Evolutionary conservation across 176 grass and related monocot species (phyloP).

Genomic region (Metroxylon sagu): DNA sequence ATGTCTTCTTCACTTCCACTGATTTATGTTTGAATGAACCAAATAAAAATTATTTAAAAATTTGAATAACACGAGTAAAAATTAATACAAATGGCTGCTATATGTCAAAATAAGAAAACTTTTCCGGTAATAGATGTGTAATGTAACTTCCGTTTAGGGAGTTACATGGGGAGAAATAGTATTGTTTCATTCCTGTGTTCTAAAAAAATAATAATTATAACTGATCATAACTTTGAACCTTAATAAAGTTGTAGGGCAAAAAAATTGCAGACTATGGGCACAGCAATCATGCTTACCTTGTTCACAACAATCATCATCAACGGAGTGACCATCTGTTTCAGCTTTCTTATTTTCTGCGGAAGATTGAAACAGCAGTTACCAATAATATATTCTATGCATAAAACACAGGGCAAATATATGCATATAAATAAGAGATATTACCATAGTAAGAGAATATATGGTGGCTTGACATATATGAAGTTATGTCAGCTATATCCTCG

Average conservation of each 20-base stretch:
- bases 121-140: too few species aligned
- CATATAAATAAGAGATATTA: conserved; percentile 28
- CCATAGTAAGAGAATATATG: conserved; percentile 80
- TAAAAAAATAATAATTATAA: too few species aligned
- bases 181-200: too few species aligned
- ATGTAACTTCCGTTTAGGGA: too few species aligned
- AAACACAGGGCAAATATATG: conserved; percentile 1
- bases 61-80: too few species aligned
- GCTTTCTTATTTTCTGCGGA: conserved; percentile 60
- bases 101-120: too few species aligned
- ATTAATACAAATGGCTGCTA: too few species aligned
- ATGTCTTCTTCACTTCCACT: too few species aligned
- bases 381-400: conserved; percentile 4
- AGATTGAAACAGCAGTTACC: background rate
- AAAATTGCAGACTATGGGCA: conserved; percentile 5
- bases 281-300: conserved; percentile 34
- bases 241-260: background rate
- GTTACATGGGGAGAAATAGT: too few species aligned
- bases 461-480: conserved; percentile 65
- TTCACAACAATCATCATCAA: conserved; percentile 50
- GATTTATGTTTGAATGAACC: too few species aligned
- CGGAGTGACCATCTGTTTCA: conserved; percentile 64
- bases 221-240: too few species aligned
- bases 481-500: conserved; percentile 42
- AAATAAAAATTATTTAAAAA: too few species aligned